phyloP scores from a whole-genome alignment of 2,329 filamentous ascomycete species.

The Trichoderma atrobrunneum region DNA sequence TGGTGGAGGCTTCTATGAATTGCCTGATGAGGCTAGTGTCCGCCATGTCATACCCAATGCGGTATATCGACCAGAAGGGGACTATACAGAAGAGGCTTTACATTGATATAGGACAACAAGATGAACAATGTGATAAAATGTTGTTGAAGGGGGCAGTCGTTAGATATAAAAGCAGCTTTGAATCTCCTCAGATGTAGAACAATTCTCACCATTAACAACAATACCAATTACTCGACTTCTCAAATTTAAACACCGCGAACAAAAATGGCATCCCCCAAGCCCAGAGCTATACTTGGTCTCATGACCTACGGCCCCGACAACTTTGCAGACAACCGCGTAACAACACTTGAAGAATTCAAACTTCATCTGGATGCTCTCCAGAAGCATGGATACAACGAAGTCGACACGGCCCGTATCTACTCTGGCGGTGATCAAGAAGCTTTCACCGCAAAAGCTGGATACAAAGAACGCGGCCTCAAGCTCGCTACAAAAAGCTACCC shows the following conservation, averaged over 20 bases:
- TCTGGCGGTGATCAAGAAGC: background rate
- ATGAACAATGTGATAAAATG: background rate
- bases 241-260: background rate
- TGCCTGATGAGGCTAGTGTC: background rate
- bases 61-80: background rate
- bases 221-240: background rate
- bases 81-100: background rate
- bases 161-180: background rate
- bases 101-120: background rate
- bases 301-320: conserved; percentile 12
- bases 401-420: conserved; percentile 15
- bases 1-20: background rate
- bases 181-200: background rate
- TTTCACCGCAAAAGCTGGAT: conserved; percentile 16
- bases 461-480: conserved; percentile 12
- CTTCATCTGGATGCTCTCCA: background rate
- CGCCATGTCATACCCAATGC: background rate
- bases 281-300: conserved; percentile 15
- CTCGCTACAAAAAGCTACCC: conserved; percentile 16
- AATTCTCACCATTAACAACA: background rate
- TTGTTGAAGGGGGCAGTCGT: background rate
- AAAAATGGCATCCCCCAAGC: conserved; percentile 11
- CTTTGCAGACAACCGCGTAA: conserved; percentile 10
- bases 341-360: conserved; percentile 5
- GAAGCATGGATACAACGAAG: conserved; percentile 7